phyloP scores from a whole-genome alignment of 768 basidiomycete species.

The Boletus reticuloceps region DNA sequence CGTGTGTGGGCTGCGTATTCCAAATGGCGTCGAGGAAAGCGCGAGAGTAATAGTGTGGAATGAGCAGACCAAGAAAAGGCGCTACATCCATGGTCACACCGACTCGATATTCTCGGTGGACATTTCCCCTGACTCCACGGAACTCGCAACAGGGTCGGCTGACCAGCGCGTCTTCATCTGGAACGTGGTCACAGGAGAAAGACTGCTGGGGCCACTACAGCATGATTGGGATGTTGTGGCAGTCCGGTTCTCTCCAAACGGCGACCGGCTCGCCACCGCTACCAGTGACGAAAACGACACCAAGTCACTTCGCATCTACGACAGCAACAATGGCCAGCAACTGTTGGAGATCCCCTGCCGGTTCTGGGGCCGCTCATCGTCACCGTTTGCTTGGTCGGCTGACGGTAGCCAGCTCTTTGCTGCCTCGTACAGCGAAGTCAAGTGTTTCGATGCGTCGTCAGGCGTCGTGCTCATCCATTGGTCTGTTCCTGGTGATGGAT shows the following conservation, averaged over 20 bases:
- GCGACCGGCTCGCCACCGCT: too few relatives aligned
- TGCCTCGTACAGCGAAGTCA: background rate
- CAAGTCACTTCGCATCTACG: background rate
- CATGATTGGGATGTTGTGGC: background rate
- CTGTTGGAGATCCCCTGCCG: background rate
- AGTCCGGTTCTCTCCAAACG: too few relatives aligned
- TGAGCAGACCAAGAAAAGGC: too few relatives aligned
- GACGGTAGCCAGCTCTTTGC: background rate
- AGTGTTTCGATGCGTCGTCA: background rate
- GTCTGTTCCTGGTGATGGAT: too few relatives aligned
- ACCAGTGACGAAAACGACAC: background rate
- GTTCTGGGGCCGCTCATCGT: background rate
- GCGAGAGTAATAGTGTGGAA: too few relatives aligned
- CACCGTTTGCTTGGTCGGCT: background rate
- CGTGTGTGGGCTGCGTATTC: too few relatives aligned
- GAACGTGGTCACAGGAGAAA: background rate
- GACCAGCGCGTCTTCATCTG: background rate
- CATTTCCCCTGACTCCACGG: too few relatives aligned
- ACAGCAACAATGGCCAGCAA: background rate
- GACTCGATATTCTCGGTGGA: too few relatives aligned
- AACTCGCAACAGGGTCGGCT: too few relatives aligned
- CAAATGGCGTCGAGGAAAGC: too few relatives aligned
- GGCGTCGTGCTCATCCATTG: too few relatives aligned
- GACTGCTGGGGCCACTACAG: background rate
- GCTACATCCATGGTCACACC: too few relatives aligned